phyloP scores from a whole-genome alignment of 225 moss, liverwort and hornwort species.

The Climacium dendroides region DNA sequence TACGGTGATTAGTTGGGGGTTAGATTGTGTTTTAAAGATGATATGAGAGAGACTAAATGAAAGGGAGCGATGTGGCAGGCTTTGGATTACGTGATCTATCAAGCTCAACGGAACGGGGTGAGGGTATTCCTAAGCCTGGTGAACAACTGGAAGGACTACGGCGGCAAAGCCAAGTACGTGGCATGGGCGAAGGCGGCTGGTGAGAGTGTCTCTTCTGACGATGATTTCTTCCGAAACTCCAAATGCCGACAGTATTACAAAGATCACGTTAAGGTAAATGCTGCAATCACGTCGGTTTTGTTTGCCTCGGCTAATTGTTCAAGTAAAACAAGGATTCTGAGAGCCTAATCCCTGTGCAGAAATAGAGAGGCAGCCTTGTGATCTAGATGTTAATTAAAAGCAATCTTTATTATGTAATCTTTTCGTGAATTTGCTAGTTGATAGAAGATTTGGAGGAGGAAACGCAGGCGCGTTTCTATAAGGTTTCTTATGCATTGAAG shows the following conservation, averaged over 20 bases:
- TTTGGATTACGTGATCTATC: constrained; percentile 51
- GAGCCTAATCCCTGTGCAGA: neutral
- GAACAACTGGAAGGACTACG: constrained; percentile 50
- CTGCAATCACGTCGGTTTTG: neutral
- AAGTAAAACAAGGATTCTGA: neutral
- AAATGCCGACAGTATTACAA: constrained; percentile 44
- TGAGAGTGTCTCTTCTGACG: constrained; percentile 15
- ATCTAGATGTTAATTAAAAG: neutral
- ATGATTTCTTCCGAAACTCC: constrained; percentile 45
- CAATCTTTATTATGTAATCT: neutral
- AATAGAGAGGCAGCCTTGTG: neutral
- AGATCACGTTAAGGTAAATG: constrained; percentile 44
- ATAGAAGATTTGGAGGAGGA: neutral
- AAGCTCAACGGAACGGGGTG: constrained; percentile 39
- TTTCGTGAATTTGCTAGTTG: neutral
- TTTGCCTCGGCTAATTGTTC: neutral
- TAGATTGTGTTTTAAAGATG: neutral
- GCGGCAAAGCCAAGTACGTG: constrained; percentile 57
- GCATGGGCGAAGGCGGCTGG: constrained; percentile 35
- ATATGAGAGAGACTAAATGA: neutral
- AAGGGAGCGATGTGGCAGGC: constrained; percentile 10
- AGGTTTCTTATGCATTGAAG: neutral
- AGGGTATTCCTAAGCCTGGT: constrained; percentile 43
- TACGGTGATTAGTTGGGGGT: neutral
- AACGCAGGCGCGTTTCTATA: too few relatives aligned